Evolutionary conservation across 2,329 filamentous ascomycete genomes (phyloP).

Genomic region (Hortaea sp.): DNA sequence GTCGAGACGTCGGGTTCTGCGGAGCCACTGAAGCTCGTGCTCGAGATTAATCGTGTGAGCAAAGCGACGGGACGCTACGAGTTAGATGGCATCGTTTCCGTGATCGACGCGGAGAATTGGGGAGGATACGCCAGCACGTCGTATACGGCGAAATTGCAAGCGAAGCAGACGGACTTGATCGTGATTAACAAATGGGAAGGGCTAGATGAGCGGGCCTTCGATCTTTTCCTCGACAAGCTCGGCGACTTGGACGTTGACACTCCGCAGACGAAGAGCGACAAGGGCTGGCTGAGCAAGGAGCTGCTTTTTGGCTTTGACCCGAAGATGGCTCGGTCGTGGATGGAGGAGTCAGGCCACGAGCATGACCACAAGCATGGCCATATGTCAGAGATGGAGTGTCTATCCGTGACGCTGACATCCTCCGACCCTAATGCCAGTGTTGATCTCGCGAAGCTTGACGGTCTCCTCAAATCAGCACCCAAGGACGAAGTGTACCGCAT

Average conservation of each 20-base stretch:
- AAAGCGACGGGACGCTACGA: conserved; percentile 60
- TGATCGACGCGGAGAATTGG: conserved; percentile 95
- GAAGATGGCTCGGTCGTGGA: conserved; percentile 52
- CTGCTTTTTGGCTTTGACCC: conserved; percentile 83
- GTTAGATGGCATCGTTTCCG: conserved; percentile 78
- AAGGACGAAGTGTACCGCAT: conserved; percentile 96
- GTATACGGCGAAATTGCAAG: conserved; percentile 81
- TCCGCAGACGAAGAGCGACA: conserved; percentile 70
- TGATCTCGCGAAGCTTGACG: conserved; percentile 50
- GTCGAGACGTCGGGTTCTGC: conserved; percentile 88
- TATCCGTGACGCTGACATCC: conserved; percentile 59
- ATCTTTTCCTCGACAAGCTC: conserved; percentile 67
- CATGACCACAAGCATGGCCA: conserved; percentile 47
- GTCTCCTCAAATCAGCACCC: conserved; percentile 60
- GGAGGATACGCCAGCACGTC: conserved; percentile 82
- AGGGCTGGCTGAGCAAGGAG: conserved; percentile 66
- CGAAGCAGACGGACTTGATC: conserved; percentile 78
- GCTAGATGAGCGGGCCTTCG: conserved; percentile 62
- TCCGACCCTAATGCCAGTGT: conserved; percentile 39
- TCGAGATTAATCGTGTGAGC: conserved; percentile 75
- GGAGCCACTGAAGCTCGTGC: conserved; percentile 71
- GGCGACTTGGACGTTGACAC: conserved; percentile 72
- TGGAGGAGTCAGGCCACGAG: conserved; percentile 29
- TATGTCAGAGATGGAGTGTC: conserved; percentile 77
- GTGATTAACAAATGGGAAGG: conserved; percentile 90